These are phyloP conservation scores for Carpinus fangiana DNA, from an alignment of 306 rosid species.

Conservation along the genomic window DNA sequence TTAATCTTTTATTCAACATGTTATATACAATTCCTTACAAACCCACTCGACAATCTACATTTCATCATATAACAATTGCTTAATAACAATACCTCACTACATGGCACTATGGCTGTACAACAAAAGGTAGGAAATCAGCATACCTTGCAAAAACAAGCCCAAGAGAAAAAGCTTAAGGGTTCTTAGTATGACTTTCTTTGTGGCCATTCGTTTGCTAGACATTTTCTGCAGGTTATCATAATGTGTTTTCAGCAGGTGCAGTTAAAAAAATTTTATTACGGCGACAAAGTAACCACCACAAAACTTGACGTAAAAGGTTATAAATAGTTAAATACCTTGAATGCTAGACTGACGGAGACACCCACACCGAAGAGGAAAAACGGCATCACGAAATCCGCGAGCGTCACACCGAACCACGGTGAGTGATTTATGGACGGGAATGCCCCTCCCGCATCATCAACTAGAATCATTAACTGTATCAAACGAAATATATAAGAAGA, in stretches of 20 bases:
- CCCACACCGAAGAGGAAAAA: constrained; percentile 77
- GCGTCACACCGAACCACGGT: constrained; percentile 81
- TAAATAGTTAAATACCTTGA: constrained; percentile 46
- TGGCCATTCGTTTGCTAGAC: constrained; percentile 57
- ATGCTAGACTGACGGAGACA: constrained; percentile 62
- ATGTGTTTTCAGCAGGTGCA: not conserved
- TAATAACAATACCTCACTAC: too few species aligned
- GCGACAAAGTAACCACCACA: not conserved
- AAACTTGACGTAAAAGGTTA: not conserved
- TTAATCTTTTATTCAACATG: too few species aligned
- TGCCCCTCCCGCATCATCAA: constrained; percentile 71
- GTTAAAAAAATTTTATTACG: not conserved
- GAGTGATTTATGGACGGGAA: constrained; percentile 79
- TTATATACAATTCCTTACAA: too few species aligned
- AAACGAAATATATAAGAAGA: not conserved
- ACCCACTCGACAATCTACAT: too few species aligned
- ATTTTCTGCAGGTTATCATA: constrained; percentile 48
- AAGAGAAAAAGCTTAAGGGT: constrained; percentile 66
- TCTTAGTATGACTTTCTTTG: constrained; percentile 54
- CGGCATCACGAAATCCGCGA: constrained; percentile 83
- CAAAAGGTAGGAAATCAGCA: constrained; percentile 8
- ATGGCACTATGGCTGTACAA: too few species aligned
- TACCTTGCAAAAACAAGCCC: constrained; percentile 70
- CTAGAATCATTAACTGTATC: constrained; percentile 72
- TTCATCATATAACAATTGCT: too few species aligned